These are phyloP conservation scores for Leishmania gerbilli DNA, from an alignment of 208 protist species.

Conservation along the genomic window DNA sequence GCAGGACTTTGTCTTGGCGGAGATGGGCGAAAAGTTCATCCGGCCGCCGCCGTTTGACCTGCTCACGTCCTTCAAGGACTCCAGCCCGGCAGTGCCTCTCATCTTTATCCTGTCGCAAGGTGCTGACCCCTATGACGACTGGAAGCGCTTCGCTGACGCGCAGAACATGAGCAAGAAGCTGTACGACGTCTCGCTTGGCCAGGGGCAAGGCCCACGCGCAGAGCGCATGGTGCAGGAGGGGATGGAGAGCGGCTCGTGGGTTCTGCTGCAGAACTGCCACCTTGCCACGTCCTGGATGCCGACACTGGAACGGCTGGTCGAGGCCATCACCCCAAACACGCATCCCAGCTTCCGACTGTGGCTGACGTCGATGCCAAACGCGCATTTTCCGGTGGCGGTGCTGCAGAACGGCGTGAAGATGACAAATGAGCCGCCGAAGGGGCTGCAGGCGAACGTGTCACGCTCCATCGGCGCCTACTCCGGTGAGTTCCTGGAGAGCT, in stretches of 20 bases:
- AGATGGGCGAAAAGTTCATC: conserved; percentile 95
- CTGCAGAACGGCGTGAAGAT: conserved; percentile 99
- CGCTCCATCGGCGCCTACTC: conserved; percentile 85
- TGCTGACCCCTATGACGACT: conserved; percentile 96
- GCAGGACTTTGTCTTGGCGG: conserved; percentile 92
- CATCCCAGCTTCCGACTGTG: conserved; percentile 98
- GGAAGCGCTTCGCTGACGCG: conserved; percentile 96
- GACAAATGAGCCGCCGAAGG: conserved; percentile 99
- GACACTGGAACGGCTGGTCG: conserved; percentile 95
- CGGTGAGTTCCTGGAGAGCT: conserved; percentile 87
- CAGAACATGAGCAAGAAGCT: conserved; percentile 97
- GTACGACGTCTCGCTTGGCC: conserved; percentile 96
- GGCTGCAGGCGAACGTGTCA: conserved; percentile 96
- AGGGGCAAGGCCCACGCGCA: conserved; percentile 97
- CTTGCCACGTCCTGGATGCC: conserved; percentile 98
- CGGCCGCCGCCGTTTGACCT: conserved; percentile 97
- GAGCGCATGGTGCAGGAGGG: conserved; percentile 94
- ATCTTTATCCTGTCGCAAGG: conserved; percentile 99
- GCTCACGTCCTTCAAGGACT: conserved; percentile 94
- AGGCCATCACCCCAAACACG: conserved; percentile 82
- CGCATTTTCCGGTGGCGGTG: conserved; percentile 97
- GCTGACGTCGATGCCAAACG: conserved; percentile 98
- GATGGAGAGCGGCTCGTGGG: conserved; percentile 95
- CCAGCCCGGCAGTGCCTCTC: conserved; percentile 91
- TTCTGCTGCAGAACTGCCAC: conserved; percentile 99